These are phyloP conservation scores for Mimosa bimucronata DNA, from an alignment of 306 rosid species.

Conservation along the genomic window DNA sequence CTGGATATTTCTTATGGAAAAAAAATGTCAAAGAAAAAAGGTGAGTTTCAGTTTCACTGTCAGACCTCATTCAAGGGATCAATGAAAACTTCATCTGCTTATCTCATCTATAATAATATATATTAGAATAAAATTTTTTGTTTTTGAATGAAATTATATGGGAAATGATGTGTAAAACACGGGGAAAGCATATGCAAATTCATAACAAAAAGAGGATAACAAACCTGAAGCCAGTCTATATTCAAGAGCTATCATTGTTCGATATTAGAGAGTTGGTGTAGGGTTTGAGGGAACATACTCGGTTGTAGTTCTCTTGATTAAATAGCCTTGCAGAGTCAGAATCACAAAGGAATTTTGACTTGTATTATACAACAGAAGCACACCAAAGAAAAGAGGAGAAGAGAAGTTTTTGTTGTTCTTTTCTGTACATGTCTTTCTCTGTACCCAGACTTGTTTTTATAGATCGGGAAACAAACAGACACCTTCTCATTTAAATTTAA, in stretches of 20 bases:
- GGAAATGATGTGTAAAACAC: background rate
- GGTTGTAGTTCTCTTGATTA: too few relatives aligned
- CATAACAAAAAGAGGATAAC: background rate
- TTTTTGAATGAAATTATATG: background rate
- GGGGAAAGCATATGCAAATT: background rate
- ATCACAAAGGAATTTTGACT: too few relatives aligned
- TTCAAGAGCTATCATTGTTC: slow-evolving; percentile 33
- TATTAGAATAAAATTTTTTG: background rate
- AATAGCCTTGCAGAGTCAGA: too few relatives aligned
- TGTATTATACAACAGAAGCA: too few relatives aligned
- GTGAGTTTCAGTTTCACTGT: background rate
- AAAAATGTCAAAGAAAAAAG: slow-evolving; percentile 6
- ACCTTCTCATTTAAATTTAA: too few relatives aligned
- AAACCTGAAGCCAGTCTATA: background rate
- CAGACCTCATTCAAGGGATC: background rate
- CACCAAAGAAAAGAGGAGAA: too few relatives aligned
- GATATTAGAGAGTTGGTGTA: slow-evolving; percentile 15
- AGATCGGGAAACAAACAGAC: too few relatives aligned
- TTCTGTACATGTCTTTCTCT: too few relatives aligned
- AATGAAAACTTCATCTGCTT: background rate
- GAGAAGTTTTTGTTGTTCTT: too few relatives aligned
- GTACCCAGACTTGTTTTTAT: too few relatives aligned
- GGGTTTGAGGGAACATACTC: too few relatives aligned
- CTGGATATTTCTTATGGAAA: slow-evolving; percentile 30
- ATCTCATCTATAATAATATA: background rate